Conservation (phyloP, 1,284 basidiomycete species). For the Somion occarium region DNA sequence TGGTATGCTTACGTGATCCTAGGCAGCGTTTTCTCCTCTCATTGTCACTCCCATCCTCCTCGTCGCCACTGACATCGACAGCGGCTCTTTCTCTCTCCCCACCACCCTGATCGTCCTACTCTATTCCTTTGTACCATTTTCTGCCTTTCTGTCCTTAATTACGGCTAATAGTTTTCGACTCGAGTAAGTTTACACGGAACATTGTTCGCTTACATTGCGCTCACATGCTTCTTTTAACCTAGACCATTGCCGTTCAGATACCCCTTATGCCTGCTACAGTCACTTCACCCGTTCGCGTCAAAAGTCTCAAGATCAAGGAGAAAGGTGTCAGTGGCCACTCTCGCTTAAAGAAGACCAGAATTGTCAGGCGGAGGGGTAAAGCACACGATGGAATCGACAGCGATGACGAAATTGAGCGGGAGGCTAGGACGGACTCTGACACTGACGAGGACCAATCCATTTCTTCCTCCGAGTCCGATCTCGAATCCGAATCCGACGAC, state of each 20-base stretch:
- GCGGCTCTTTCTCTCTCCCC: background rate
- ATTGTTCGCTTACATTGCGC: background rate
- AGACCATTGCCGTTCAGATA: constrained; percentile 2
- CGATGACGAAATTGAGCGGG: constrained; percentile 71
- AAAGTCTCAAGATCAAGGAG: constrained; percentile 2
- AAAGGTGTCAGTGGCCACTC: background rate
- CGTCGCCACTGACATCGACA: constrained; percentile 7
- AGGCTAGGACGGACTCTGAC: constrained; percentile 60
- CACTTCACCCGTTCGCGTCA: background rate
- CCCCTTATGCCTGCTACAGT: constrained; percentile 6
- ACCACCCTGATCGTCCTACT: constrained; percentile 2
- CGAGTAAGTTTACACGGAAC: constrained; percentile 5
- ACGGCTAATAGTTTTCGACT: background rate
- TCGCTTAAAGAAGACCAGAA: constrained; percentile 35
- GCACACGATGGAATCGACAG: constrained; percentile 53
- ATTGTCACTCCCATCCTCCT: constrained; percentile 5
- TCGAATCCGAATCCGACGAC: constrained; percentile 62
- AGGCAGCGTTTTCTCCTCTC: constrained; percentile 6
- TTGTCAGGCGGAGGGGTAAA: constrained; percentile 47
- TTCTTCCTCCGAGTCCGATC: constrained; percentile 56
- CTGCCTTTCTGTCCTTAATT: background rate
- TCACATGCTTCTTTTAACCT: constrained; percentile 1
- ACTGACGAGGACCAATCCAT: constrained; percentile 55
- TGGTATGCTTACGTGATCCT: constrained; percentile 6
- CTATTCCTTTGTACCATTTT: background rate